Conservation (phyloP, 805 yeast genomes). For the Sugiyamaella lignohabitans region DNA sequence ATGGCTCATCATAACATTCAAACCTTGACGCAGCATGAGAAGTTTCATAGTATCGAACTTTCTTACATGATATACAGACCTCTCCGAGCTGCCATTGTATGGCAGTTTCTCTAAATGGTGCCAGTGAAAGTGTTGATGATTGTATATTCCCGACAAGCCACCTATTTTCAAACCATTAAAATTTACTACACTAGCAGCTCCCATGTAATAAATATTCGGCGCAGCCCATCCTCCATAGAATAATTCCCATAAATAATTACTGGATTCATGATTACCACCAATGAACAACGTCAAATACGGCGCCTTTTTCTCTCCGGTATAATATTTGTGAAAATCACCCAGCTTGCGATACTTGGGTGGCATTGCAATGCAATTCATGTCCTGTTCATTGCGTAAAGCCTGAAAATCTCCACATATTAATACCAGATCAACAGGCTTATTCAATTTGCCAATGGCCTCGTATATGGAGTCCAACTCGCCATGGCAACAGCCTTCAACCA, state of each 20-base stretch:
- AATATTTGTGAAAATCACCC: slow-evolving; percentile 79
- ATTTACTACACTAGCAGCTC: slow-evolving; percentile 69
- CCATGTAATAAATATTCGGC: slow-evolving; percentile 77
- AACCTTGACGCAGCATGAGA: slow-evolving; percentile 32
- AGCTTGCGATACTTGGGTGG: slow-evolving; percentile 68
- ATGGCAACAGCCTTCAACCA: slow-evolving; percentile 87
- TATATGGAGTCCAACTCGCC: slow-evolving; percentile 67
- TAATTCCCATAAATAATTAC: slow-evolving; percentile 65
- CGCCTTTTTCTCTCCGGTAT: slow-evolving; percentile 51
- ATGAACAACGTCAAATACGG: slow-evolving; percentile 76
- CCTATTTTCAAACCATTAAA: slow-evolving; percentile 69
- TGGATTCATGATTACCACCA: slow-evolving; percentile 95
- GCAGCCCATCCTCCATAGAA: slow-evolving; percentile 92
- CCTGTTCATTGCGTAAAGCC: slow-evolving; percentile 58
- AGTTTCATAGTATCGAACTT: slow-evolving; percentile 54
- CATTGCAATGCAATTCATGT: slow-evolving; percentile 63
- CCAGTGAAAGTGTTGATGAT: slow-evolving; percentile 42
- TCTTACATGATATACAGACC: slow-evolving; percentile 70
- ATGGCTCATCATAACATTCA: slow-evolving; percentile 68
- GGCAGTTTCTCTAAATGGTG: slow-evolving; percentile 44
- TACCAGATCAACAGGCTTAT: slow-evolving; percentile 45
- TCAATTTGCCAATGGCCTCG: slow-evolving; percentile 23
- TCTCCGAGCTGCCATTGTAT: slow-evolving; percentile 38
- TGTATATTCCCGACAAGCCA: slow-evolving; percentile 82
- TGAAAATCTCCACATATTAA: slow-evolving; percentile 91